Evolutionary conservation across 345 rosid species (phyloP), one percentile per base, ranked within the genome.

Genomic region (Camelina hispida): DNA sequence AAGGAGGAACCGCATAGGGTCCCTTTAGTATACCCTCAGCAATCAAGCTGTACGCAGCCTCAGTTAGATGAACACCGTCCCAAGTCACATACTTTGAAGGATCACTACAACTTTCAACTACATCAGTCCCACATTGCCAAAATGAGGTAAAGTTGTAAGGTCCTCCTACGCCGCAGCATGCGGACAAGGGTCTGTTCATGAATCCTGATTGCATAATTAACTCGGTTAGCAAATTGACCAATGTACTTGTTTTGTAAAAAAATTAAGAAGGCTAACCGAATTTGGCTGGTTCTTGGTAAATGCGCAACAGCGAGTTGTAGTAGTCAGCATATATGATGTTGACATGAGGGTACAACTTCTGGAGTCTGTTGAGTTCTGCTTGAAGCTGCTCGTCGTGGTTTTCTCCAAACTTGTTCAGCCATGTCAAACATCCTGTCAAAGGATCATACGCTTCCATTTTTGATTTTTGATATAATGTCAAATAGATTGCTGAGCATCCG

Each of bases 81-180:
- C 90, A 86, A 34, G 57, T 77, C 23, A 82, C 74, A 66, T 66
- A 51, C 53, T 69, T 72, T 4, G 79, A 78, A 25, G 86, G 90
- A 7, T 83, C 77, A 13, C 52, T 47, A 32, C 90, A 81, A 56
- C 11, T 16, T 7, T 12, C 72, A 9, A 57, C 47, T 3, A 28
- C 37, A 16, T 42, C 73, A 18, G 11, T 43, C 12, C 81, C 88
- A 74, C 85, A 78, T 2, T 5, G 5, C 13, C 0, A 9, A 1
- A 67, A 46, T n/a, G 28, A 2, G 22, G 53, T 80, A 42, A 16
- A 84, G 46, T 84, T 79, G 80, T 86, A 82, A 0, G 58, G 47
- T 38, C 84, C 85, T 68, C 80, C 84, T 5, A 23, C 15, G 28
- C 87, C 88, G 43, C 84, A 85, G 4, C 89, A 85, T 48, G 74